phyloP scores from a whole-genome alignment of 2,329 filamentous ascomycete species.

The Zarea fungicola region DNA sequence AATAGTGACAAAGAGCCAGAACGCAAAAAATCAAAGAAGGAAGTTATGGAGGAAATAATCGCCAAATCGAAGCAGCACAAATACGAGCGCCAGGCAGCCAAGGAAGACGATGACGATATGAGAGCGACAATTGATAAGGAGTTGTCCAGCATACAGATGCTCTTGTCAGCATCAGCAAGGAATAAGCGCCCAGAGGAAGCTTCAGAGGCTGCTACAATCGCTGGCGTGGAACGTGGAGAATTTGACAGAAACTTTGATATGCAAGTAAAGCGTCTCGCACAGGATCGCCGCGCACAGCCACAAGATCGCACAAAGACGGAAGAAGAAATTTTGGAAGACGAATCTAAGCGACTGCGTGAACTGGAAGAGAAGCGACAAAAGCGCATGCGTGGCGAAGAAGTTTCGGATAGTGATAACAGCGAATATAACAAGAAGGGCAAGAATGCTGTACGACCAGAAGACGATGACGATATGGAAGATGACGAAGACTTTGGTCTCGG shows the following conservation, averaged over 20 bases:
- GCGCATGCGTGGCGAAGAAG: constrained; percentile 82
- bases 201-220: constrained; percentile 27
- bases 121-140: constrained; percentile 80
- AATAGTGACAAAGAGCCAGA: constrained; percentile 59
- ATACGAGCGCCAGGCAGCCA: constrained; percentile 85
- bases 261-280: constrained; percentile 72
- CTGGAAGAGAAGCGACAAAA: constrained; percentile 77
- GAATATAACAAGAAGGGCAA: constrained; percentile 34
- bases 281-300: constrained; percentile 79
- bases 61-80: constrained; percentile 96
- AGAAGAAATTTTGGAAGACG: constrained; percentile 75
- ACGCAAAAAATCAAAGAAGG: constrained; percentile 88
- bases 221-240: constrained; percentile 57
- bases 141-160: constrained; percentile 66
- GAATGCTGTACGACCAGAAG: constrained; percentile 33
- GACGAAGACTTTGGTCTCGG: constrained; percentile 57
- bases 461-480: constrained; percentile 38
- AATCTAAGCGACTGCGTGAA: constrained; percentile 69
- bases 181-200: constrained; percentile 28
- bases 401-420: constrained; percentile 58
- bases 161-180: constrained; percentile 51
- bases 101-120: constrained; percentile 89
- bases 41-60: constrained; percentile 97
- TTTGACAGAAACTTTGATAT: constrained; percentile 87
- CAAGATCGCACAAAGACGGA: constrained; percentile 86